Conservation (phyloP, 768 basidiomycete species). For the Lentinus tigrinus region DNA sequence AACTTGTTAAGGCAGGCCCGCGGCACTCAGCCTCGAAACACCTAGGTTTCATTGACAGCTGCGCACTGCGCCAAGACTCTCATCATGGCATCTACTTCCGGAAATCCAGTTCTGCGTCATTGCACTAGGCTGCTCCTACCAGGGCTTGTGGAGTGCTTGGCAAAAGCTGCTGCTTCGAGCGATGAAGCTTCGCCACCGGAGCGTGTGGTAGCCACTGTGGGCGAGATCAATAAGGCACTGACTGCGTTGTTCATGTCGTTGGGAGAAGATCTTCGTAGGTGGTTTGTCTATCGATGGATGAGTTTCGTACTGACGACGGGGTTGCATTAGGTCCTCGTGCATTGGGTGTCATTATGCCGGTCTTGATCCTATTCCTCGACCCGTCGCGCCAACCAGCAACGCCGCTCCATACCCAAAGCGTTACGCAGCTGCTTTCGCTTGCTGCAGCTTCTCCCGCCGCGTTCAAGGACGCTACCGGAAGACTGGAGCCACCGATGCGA, state of each 20-base stretch:
- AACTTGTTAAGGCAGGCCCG: neutral
- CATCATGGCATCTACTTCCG: conserved; percentile 65
- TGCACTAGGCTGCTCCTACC: conserved; percentile 75
- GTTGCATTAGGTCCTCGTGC: conserved; percentile 56
- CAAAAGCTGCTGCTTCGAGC: conserved; percentile 61
- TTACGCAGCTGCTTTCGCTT: conserved; percentile 67
- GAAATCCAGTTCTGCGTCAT: conserved; percentile 65
- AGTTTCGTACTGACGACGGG: neutral
- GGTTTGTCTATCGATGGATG: neutral
- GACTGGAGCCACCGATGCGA: conserved; percentile 55
- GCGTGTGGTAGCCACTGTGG: conserved; percentile 57
- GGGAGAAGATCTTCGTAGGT: conserved; percentile 63
- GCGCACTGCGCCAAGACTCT: conserved; percentile 89
- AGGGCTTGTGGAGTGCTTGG: conserved; percentile 77
- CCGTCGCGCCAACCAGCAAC: conserved; percentile 43
- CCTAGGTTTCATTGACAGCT: conserved; percentile 77
- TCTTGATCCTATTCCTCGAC: conserved; percentile 67
- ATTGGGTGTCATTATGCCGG: conserved; percentile 73
- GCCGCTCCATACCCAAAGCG: conserved; percentile 53
- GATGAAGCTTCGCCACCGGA: conserved; percentile 58
- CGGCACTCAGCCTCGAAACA: neutral
- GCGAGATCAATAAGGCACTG: conserved; percentile 84
- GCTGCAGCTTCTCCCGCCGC: conserved; percentile 68
- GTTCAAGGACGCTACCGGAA: conserved; percentile 83
- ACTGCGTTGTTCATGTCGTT: conserved; percentile 58